These are phyloP conservation scores for Ophiostoma tasmaniense DNA, from an alignment of 2,329 filamentous ascomycete species.

Conservation along the genomic window DNA sequence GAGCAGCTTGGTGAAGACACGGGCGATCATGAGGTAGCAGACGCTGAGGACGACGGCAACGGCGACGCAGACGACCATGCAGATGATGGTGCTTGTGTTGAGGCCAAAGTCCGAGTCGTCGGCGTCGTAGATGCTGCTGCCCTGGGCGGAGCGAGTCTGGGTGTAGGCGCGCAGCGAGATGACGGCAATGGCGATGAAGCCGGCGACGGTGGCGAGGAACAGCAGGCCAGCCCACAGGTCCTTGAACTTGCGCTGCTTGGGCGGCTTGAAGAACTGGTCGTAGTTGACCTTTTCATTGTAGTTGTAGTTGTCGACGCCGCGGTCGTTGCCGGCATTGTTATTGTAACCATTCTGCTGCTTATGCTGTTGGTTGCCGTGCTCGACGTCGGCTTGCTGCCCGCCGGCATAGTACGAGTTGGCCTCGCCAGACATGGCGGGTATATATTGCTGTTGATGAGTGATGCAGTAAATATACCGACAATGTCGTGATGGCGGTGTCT, in stretches of 20 bases:
- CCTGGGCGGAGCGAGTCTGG: conserved; percentile 51
- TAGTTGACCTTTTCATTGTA: conserved; percentile 38
- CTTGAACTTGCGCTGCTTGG: conserved; percentile 71
- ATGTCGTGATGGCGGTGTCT: background rate
- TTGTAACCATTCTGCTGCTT: background rate
- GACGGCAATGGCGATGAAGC: conserved; percentile 18
- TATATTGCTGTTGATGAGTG: background rate
- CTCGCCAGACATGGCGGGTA: conserved; percentile 15
- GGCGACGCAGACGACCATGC: conserved; percentile 71
- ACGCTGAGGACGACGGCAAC: conserved; percentile 68
- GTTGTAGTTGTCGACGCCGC: background rate
- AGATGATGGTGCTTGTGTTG: conserved; percentile 74
- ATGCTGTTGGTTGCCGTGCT: background rate
- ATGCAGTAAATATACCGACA: background rate
- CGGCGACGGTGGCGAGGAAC: conserved; percentile 25
- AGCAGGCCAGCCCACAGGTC: conserved; percentile 83
- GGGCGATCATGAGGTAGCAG: conserved; percentile 65
- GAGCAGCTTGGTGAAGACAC: conserved; percentile 76
- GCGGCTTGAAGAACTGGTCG: conserved; percentile 72
- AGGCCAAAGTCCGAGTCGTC: conserved; percentile 54
- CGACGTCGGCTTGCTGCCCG: conserved; percentile 9
- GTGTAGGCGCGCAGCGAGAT: conserved; percentile 24
- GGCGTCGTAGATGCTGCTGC: conserved; percentile 64
- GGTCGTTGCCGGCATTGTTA: background rate
- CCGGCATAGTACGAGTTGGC: conserved; percentile 16